Conservation (phyloP, 352 stramenopile species). For the Nothophytophthora sp. region DNA sequence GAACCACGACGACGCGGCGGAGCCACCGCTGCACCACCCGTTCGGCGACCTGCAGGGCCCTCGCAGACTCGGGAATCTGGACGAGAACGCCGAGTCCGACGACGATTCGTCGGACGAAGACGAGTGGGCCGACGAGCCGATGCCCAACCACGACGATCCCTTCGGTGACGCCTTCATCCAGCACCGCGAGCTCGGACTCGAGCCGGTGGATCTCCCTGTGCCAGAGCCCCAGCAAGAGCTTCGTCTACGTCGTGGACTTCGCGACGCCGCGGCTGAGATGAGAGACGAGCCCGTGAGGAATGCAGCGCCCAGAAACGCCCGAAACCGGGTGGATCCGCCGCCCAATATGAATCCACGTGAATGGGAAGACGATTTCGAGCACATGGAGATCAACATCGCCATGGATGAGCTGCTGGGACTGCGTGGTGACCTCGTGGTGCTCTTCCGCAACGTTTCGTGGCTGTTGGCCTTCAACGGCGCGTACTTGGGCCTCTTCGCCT, state of each 20-base stretch:
- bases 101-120: constrained; percentile 66
- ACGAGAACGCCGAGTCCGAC: constrained; percentile 33
- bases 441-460: constrained; percentile 97
- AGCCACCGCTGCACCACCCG: constrained; percentile 29
- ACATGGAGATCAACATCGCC: constrained; percentile 95
- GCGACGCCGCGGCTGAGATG: constrained; percentile 10
- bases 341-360: constrained; percentile 52
- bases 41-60: constrained; percentile 38
- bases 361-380: constrained; percentile 90
- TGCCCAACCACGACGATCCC: constrained; percentile 26
- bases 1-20: constrained; percentile 23
- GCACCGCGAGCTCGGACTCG: constrained; percentile 32
- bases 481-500: constrained; percentile 96
- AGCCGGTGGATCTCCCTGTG: constrained; percentile 14
- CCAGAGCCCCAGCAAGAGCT: constrained; percentile 36
- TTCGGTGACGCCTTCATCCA: constrained; percentile 48
- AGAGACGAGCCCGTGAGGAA: constrained; percentile 16
- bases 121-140: constrained; percentile 26
- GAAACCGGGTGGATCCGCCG: constrained; percentile 38
- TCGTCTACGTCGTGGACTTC: constrained; percentile 35
- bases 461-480: constrained; percentile 97
- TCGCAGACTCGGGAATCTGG: constrained; percentile 39
- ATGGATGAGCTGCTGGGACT: constrained; percentile 98
- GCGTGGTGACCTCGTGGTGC: constrained; percentile 91
- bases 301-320: constrained; percentile 24